Conservation (phyloP, 768 basidiomycete genomes). For the Lactarius trivialis region DNA sequence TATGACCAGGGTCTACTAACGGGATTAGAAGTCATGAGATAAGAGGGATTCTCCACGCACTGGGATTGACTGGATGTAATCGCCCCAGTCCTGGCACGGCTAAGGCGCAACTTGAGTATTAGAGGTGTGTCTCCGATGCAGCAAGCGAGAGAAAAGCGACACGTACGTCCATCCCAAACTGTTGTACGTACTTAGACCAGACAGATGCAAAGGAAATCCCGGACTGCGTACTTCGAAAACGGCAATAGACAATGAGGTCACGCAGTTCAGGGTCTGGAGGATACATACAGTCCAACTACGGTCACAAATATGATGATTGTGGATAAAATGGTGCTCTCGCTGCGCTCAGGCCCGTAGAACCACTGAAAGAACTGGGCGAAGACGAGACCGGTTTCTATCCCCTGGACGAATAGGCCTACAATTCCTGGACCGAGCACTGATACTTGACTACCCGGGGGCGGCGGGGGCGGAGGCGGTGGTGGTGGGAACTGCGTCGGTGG, state of each 20-base stretch:
- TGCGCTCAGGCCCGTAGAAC: background rate
- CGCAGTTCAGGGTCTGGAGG: background rate
- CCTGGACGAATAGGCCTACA: constrained; percentile 1
- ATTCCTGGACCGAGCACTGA: constrained; percentile 4
- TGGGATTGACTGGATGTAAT: background rate
- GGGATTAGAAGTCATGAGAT: background rate
- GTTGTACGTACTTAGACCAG: constrained; percentile 1
- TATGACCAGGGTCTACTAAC: background rate
- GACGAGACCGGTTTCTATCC: constrained; percentile 7
- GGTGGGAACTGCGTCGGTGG: background rate
- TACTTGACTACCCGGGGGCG: background rate
- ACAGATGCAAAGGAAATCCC: constrained; percentile 1
- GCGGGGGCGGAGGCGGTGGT: background rate
- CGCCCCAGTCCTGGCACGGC: background rate
- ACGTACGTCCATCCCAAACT: background rate
- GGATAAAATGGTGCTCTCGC: background rate
- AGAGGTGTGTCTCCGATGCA: too few species aligned
- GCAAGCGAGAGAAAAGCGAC: background rate
- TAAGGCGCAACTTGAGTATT: background rate
- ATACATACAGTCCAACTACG: constrained; percentile 6
- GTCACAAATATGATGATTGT: constrained; percentile 1
- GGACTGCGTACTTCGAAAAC: background rate
- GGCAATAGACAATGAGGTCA: background rate
- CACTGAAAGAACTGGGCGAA: constrained; percentile 7
- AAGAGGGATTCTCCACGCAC: background rate